Evolutionary conservation across 345 rosid genomes (phyloP), one percentile per base, ranked within the genome.

Genomic region (Kernera saxatilis): DNA sequence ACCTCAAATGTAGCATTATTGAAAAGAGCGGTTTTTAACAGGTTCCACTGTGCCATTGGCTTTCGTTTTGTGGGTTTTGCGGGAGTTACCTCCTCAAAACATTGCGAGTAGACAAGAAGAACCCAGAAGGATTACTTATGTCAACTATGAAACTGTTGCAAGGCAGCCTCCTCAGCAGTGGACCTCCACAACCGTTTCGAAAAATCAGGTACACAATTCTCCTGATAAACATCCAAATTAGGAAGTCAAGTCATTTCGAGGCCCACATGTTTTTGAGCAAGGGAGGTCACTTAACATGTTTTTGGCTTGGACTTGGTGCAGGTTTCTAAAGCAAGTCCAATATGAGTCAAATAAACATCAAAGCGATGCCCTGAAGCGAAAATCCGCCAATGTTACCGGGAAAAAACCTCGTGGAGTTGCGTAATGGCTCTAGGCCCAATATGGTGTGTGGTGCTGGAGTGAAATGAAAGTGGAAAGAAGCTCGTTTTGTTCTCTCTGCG

Each of bases 251-350:
- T 5, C 32, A 61, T 13, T 45, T 21, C 12, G n/a, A 40, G 33
- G 12, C n/a, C 36, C 37, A n/a, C 40, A n/a, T n/a, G n/a, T n/a
- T n/a, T n/a, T n/a, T n/a, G n/a, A 25, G 52, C 27, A 12, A 41
- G 23, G 54, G 53, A 57, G 45, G 46, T 17, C 19, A 22, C 27
- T 45, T 15, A 12, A 43, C 56, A 63, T 22, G 27, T 66, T 5
- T 37, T 26, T 66, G 51, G 35, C 37, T 19, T 2, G 66, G 61
- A 67, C 48, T 59, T 66, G 52, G 53, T 52, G 59, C 29, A 75
- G 79, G 79, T 69, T 36, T 75, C 79, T 2, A 75, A 75, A 52
- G 79, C 79, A 55, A 69, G 79, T 75, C 79, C 79, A 18, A 75
- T 69, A 69, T 75, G 73, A 75, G 1, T 1, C 21, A 29, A 51